Base-by-base conservation (phyloP, 1,284 basidiomycete genomes). In the Ceratorhiza oryzae-sativae region DNA sequence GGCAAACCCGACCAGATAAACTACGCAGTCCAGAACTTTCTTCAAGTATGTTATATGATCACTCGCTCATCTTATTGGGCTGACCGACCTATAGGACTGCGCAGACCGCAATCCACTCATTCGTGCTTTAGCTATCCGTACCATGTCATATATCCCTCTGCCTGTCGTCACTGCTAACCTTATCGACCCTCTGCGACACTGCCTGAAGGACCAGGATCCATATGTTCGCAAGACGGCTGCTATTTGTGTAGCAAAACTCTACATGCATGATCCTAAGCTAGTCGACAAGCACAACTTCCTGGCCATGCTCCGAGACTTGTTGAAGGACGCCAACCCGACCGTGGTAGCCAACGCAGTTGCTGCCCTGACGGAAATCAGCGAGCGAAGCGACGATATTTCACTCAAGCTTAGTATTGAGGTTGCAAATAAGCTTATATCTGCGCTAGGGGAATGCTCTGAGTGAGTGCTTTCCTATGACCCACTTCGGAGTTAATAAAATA, bases 221-320 rank as follows among this genome's bases (percentile, higher is more conserved):
- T 97, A 97, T 80, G 95, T 97, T n/a, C 91, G 95, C 72, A 97
- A 97, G 82, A 97, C 95, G 1, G 94, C 95, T 23, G 94, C 95
- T 0, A 95, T 97, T 48, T 95, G 91, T 76, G 95, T 97, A 10
- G 94, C 92, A 5, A 97, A 97, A 79, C 83, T 97, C 32, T 97
- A 95, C 79, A 86, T 88, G 58, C 90, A 93, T 42, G 95, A 97
- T 79, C 89, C 92, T 25, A 85, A 90, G 51, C 86, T 90, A 76
- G 92, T 94, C 39, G 95, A 97, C 80, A 89, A 88, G 76, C 88
- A 88, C 61, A 90, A 90, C 10, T 96, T 96, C 78, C 90, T 97
- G 56, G 89, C 91, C 77, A 86, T 89, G 84, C 84, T 97, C 36
- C 87, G 95, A 67, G 94, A 95, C 77, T 85, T 97, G 71, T 87